phyloP scores from a whole-genome alignment of 441 rosid genomes.

The Daphne laureola region DNA sequence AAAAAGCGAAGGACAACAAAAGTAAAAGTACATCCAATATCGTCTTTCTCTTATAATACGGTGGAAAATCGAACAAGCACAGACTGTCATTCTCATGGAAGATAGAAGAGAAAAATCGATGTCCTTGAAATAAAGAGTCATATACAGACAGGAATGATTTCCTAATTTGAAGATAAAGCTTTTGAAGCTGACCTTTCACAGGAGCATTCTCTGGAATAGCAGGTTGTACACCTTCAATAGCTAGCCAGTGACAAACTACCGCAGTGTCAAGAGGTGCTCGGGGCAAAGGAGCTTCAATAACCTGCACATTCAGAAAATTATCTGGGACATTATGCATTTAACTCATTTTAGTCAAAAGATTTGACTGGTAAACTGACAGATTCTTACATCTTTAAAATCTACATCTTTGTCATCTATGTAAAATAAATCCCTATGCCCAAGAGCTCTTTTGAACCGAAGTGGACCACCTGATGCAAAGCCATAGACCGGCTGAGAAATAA shows the following conservation, averaged over 20 bases:
- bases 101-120: no score
- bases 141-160: no score
- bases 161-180: conserved; percentile 1
- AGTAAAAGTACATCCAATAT: neutral
- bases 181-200: conserved; percentile 49
- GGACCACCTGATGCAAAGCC: conserved; percentile 76
- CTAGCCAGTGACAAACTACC: conserved; percentile 86
- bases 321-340: conserved; percentile 1
- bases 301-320: conserved; percentile 33
- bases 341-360: conserved; percentile 3
- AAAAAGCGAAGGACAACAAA: neutral
- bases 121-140: no score
- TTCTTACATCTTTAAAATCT: conserved; percentile 87
- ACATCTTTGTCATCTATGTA: conserved; percentile 85
- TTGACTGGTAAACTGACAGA: conserved; percentile 4
- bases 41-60: neutral
- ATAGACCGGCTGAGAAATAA: conserved; percentile 61
- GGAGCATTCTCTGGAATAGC: conserved; percentile 95
- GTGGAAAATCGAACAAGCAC: neutral
- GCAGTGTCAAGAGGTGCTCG: conserved; percentile 87
- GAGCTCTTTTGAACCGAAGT: conserved; percentile 72
- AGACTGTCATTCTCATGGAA: no score
- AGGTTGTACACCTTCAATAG: conserved; percentile 95
- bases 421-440: conserved; percentile 80
- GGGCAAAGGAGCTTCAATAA: conserved; percentile 96